phyloP scores from a whole-genome alignment of 2,329 filamentous ascomycete species.

The Fusarium virguliforme region DNA sequence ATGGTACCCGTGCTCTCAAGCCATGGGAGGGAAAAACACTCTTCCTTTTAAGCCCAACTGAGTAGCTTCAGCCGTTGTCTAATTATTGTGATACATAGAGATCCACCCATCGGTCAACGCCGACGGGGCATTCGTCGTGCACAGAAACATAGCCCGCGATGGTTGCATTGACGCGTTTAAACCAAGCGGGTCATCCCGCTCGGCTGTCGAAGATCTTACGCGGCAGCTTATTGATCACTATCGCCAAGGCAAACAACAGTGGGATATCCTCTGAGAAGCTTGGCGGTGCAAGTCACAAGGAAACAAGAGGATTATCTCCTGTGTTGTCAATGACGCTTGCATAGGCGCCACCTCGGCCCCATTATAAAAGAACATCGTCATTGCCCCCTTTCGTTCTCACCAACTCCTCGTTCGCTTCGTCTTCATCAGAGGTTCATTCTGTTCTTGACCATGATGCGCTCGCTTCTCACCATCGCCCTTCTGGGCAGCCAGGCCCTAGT shows the following conservation, averaged over 20 bases:
- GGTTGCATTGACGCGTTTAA: background rate
- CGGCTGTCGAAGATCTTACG: slow-evolving; percentile 9
- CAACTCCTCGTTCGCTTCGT: too few relatives aligned
- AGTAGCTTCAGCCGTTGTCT: slow-evolving; percentile 10
- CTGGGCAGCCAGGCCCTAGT: slow-evolving; percentile 42
- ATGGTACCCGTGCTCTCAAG: background rate
- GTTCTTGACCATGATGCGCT: background rate
- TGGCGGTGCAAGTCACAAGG: background rate
- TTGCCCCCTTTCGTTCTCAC: background rate
- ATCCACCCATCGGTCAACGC: background rate
- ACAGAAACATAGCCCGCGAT: slow-evolving; percentile 2
- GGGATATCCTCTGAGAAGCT: background rate
- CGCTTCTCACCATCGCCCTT: slow-evolving; percentile 19
- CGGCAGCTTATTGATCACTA: slow-evolving; percentile 11
- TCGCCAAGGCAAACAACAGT: slow-evolving; percentile 7
- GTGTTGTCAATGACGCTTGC: too few relatives aligned
- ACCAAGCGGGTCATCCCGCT: slow-evolving; percentile 7
- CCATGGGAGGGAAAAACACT: background rate
- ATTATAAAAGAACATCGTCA: background rate
- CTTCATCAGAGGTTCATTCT: background rate
- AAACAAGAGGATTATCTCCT: too few relatives aligned
- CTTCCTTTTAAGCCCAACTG: background rate
- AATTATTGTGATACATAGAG: slow-evolving; percentile 10
- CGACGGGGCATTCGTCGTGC: slow-evolving; percentile 2
- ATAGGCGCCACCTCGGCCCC: too few relatives aligned